These are phyloP conservation scores for Pouteria campechiana DNA, from an alignment of 179 eudicot genomes.

Conservation along the genomic window DNA sequence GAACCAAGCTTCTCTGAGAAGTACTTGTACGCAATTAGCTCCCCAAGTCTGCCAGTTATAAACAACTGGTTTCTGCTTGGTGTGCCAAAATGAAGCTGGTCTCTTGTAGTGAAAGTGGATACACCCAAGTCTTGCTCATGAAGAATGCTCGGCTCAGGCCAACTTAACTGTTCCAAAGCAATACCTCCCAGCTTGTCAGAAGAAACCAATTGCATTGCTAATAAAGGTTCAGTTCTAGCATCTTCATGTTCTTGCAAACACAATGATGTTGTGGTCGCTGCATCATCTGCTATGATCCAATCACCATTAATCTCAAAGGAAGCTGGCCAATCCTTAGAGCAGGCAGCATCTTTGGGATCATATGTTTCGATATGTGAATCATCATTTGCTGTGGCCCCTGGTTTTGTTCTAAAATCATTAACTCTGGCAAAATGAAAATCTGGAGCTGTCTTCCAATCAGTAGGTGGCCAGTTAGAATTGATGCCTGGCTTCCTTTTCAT, in stretches of 20 bases:
- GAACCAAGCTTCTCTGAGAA: constrained; percentile 27
- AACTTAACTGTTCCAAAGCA: too few relatives aligned
- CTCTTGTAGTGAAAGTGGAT: constrained; percentile 16
- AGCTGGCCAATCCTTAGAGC: constrained; percentile 4
- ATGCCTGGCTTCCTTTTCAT: constrained; percentile 22
- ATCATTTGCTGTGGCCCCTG: constrained; percentile 9
- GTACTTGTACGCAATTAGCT: constrained; percentile 61
- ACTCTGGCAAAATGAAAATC: constrained; percentile 28
- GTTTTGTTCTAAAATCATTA: constrained; percentile 9
- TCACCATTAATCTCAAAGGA: constrained; percentile 18
- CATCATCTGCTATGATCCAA: constrained; percentile 22
- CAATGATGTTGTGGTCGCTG: constrained; percentile 10
- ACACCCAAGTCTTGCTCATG: constrained; percentile 21
- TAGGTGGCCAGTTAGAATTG: constrained; percentile 75
- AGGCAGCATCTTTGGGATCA: neutral
- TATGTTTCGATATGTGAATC: too few relatives aligned
- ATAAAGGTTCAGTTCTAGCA: constrained; percentile 8
- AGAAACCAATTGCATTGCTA: constrained; percentile 7
- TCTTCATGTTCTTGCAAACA: constrained; percentile 11
- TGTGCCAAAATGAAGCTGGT: constrained; percentile 15
- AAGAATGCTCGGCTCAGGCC: too few relatives aligned
- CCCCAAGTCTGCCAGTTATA: constrained; percentile 65
- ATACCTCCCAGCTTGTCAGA: constrained; percentile 10
- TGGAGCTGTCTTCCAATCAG: constrained; percentile 82
- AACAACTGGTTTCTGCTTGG: constrained; percentile 32